Evolutionary conservation across 805 yeast genomes (phyloP).

Genomic region (Kockiozyma suomiensis): DNA sequence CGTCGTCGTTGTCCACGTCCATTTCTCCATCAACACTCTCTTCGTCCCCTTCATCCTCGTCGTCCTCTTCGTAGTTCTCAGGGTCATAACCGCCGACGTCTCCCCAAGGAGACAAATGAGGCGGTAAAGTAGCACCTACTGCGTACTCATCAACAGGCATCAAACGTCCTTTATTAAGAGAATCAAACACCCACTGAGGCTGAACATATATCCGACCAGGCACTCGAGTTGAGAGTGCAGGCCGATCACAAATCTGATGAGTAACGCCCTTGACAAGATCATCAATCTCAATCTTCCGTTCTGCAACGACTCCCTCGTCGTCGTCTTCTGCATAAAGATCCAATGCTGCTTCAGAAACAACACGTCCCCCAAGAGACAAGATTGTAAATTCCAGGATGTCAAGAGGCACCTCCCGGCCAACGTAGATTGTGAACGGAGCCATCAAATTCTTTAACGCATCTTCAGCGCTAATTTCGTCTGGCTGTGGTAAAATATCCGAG

Average conservation of each 20-base stretch:
- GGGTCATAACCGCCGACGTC: constrained; percentile 92
- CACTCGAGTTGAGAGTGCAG: constrained; percentile 71
- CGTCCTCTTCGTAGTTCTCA: constrained; percentile 58
- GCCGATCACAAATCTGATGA: constrained; percentile 94
- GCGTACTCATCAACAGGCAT: constrained; percentile 80
- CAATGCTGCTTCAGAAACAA: constrained; percentile 82
- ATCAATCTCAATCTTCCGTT: constrained; percentile 21
- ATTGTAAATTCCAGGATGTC: constrained; percentile 88
- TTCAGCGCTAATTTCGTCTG: constrained; percentile 43
- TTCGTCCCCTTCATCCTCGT: constrained; percentile 55
- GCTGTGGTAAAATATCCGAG: constrained; percentile 36
- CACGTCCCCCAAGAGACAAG: constrained; percentile 80
- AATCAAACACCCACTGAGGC: constrained; percentile 98
- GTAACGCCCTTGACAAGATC: constrained; percentile 56
- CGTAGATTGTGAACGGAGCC: constrained; percentile 72
- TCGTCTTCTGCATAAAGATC: constrained; percentile 60
- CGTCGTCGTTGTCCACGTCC: constrained; percentile 56
- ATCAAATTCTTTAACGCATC: constrained; percentile 65
- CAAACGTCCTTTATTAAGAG: constrained; percentile 73
- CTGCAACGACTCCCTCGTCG: constrained; percentile 36
- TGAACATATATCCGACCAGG: constrained; percentile 93
- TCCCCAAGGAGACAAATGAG: constrained; percentile 99
- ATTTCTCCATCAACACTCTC: constrained; percentile 56
- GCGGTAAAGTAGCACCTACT: constrained; percentile 94
- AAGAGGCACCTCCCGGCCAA: constrained; percentile 94